phyloP scores from a whole-genome alignment of 495 filamentous ascomycete species.

The Talaromyces trachyspermus region DNA sequence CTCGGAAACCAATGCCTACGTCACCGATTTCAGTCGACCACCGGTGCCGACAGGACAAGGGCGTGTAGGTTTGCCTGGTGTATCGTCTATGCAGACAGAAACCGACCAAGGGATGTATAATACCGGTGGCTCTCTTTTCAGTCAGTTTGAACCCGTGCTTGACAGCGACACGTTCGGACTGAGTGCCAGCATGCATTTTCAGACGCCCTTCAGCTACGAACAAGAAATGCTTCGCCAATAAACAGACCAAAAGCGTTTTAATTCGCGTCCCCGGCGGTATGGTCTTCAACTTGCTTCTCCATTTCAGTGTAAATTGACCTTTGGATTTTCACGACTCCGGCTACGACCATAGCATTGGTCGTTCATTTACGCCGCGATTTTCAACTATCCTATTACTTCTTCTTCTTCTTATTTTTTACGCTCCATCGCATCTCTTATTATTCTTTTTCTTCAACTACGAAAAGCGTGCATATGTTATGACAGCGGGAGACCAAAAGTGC shows the following conservation, averaged over 20 bases:
- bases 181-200: slow-evolving; percentile 90
- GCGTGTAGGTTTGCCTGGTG: slow-evolving; percentile 23
- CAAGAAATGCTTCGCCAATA: slow-evolving; percentile 35
- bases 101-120: slow-evolving; percentile 31
- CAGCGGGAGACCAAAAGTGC: slow-evolving; percentile 9
- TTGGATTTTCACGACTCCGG: too few relatives aligned
- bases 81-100: slow-evolving; percentile 31
- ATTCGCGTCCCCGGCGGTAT: too few relatives aligned
- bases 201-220: slow-evolving; percentile 80
- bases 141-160: slow-evolving; percentile 72
- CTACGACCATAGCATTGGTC: background rate
- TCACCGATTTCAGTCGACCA: slow-evolving; percentile 45
- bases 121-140: slow-evolving; percentile 63
- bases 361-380: background rate
- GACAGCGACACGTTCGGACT: slow-evolving; percentile 89
- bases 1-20: slow-evolving; percentile 59
- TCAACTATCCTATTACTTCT: background rate
- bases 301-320: too few relatives aligned
- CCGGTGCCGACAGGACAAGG: slow-evolving; percentile 36
- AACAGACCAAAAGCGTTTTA: slow-evolving; percentile 10
- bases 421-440: background rate
- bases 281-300: too few relatives aligned
- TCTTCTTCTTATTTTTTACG: background rate
- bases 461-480: slow-evolving; percentile 9
- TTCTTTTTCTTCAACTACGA: background rate